Base-by-base conservation (phyloP, 1,284 basidiomycete genomes). In the Ceratobasidium sp. region DNA sequence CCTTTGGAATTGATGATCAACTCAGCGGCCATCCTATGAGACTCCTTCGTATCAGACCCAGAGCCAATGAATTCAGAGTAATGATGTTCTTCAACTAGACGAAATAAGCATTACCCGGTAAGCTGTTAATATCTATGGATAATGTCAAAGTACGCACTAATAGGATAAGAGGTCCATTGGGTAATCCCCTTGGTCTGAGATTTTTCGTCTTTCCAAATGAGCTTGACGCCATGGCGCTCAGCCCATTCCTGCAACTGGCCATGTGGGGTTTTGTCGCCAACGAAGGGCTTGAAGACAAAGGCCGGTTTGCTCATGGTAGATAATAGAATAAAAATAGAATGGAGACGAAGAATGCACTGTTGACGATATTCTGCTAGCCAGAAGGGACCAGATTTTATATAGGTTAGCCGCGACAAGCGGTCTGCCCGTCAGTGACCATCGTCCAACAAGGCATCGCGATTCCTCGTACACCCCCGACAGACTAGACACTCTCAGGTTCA, bases 201-300 rank as follows among this genome's bases (percentile, higher is more conserved):
- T 28, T 26, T 20, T 1, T 15, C 28, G 23, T 69, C 51, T 20
- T 13, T 15, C 67, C 66, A 68, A 1, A 28, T 6, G 28, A 69
- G 51, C 3, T 56, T 13, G 6, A 58, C 53, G 17, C 23, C 13
- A 33, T 56, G 45, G 37, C 45, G n/a, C 37, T 69, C 23, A 13
- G 51, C 53, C 67, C 67, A 67, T 53, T 67, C 65, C 20, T 67
- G 65, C 7, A 67, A n/a, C 47, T 67, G 65, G 17, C 39, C 45
- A 49, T 47, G 63, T 8, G 39, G 23, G 33, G 65, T 51, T 23
- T 10, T 11, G 20, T 33, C 33, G 11, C 23, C 23, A 3, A 17
- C 15, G 33, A 37, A 23, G 37, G 47, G 26, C 31, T 53, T 67
- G 33, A 67, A 67, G 20, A 26, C 42, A 31, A 17, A 49, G 17